These are phyloP conservation scores for Phellopilus nigrolimitatus DNA, from an alignment of 1,284 basidiomycete species.

Conservation along the genomic window DNA sequence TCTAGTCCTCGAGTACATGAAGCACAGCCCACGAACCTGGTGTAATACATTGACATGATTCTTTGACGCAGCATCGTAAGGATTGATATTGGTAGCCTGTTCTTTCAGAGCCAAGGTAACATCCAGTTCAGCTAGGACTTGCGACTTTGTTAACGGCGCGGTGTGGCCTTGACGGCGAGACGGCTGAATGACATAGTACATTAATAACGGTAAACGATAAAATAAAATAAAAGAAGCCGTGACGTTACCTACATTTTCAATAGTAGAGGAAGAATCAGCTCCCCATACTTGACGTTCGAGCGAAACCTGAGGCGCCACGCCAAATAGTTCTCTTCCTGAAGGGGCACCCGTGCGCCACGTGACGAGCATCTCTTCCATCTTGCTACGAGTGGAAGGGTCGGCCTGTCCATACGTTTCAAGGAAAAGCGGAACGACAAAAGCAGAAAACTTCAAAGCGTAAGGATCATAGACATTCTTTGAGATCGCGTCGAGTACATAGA, in stretches of 20 bases:
- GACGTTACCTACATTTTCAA: slow-evolving; percentile 25
- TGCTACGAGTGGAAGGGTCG: slow-evolving; percentile 77
- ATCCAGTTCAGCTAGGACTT: slow-evolving; percentile 77
- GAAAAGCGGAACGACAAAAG: slow-evolving; percentile 75
- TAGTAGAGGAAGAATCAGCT: slow-evolving; percentile 36
- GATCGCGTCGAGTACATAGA: slow-evolving; percentile 96
- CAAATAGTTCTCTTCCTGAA: slow-evolving; percentile 78
- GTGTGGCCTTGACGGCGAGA: slow-evolving; percentile 28
- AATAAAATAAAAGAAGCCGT: no score
- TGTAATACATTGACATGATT: slow-evolving; percentile 67
- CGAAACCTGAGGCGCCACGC: slow-evolving; percentile 62
- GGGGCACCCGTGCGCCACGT: slow-evolving; percentile 88
- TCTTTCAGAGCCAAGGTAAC: slow-evolving; percentile 75
- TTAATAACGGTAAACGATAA: not conserved
- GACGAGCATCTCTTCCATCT: slow-evolving; percentile 94
- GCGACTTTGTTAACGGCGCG: slow-evolving; percentile 56
- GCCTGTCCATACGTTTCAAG: slow-evolving; percentile 82
- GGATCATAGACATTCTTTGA: slow-evolving; percentile 92
- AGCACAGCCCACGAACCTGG: slow-evolving; percentile 49
- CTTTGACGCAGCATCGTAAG: slow-evolving; percentile 57
- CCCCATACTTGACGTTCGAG: slow-evolving; percentile 80
- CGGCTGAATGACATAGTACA: not conserved
- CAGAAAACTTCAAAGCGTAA: slow-evolving; percentile 78
- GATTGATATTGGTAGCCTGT: slow-evolving; percentile 57
- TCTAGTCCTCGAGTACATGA: not conserved